Percentiles rank a stretch among this genome's conserved stretches.
These are phyloP conservation scores for Saposhnikovia divaricata DNA, from an alignment of 129 eudicot genomes.

Conservation along the genomic window DNA sequence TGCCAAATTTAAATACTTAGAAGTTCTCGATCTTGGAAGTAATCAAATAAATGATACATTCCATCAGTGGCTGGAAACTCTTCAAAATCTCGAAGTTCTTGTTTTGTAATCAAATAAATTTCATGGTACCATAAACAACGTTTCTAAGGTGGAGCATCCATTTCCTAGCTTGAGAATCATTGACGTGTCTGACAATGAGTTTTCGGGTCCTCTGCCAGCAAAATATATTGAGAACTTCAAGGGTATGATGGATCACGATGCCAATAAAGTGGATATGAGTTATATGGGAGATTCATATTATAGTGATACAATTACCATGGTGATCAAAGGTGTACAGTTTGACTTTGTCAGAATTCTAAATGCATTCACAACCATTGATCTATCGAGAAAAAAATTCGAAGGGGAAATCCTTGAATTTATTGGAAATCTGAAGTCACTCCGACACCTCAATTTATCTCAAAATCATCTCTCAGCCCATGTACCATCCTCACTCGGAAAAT, in stretches of 20 bases:
- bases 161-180: constrained; percentile 13
- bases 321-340: no score
- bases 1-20: background rate
- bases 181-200: constrained; percentile 9
- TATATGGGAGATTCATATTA: background rate
- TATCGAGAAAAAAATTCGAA: no score
- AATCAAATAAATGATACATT: constrained; percentile 11
- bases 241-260: constrained; percentile 1
- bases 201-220: constrained; percentile 4
- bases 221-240: background rate
- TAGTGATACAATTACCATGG: no score
- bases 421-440: background rate
- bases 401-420: background rate
- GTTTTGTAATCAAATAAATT: constrained; percentile 2
- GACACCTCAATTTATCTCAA: background rate
- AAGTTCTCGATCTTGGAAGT: constrained; percentile 9
- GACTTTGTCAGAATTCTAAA: no score
- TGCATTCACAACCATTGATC: background rate
- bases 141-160: background rate
- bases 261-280: background rate
- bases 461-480: background rate
- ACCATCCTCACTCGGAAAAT: background rate
- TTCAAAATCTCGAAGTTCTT: constrained; percentile 8
- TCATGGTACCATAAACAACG: background rate
- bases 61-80: constrained; percentile 1